Evolutionary conservation across 2,329 filamentous ascomycete genomes (phyloP).

Genomic region (Emergomyces africanus): DNA sequence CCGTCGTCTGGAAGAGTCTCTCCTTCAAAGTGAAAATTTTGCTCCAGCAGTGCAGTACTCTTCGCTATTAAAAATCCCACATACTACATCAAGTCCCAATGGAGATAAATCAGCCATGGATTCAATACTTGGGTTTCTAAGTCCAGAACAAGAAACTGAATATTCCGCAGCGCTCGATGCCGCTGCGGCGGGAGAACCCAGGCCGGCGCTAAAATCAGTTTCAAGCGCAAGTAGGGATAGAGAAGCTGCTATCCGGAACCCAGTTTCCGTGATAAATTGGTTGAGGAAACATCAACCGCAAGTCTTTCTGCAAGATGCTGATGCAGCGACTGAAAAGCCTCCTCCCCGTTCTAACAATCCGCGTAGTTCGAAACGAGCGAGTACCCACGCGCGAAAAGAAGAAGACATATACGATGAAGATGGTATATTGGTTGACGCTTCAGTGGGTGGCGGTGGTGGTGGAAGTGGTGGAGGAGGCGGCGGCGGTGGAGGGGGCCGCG

Average conservation of each 20-base stretch:
- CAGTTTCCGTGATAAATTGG: constrained; percentile 93
- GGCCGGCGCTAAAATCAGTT: constrained; percentile 22
- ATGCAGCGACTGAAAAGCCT: constrained; percentile 34
- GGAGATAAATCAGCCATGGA: constrained; percentile 12
- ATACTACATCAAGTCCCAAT: constrained; percentile 12
- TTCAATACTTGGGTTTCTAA: constrained; percentile 31
- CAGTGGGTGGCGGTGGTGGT: constrained; percentile 16
- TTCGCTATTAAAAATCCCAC: constrained; percentile 21
- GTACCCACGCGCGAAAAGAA: constrained; percentile 25
- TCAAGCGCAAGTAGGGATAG: constrained; percentile 40
- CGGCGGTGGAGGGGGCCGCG: constrained; percentile 15
- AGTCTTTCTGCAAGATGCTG: constrained; percentile 69
- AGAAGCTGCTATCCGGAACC: constrained; percentile 56
- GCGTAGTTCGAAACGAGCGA: constrained; percentile 29
- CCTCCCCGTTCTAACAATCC: constrained; percentile 26
- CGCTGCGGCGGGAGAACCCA: constrained; percentile 42
- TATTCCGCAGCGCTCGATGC: constrained; percentile 32
- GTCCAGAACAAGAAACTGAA: constrained; percentile 31
- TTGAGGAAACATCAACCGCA: constrained; percentile 72
- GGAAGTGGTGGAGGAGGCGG: constrained; percentile 2
- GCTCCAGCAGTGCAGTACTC: constrained; percentile 23
- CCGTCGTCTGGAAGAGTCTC: constrained; percentile 24
- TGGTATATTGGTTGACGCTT: constrained; percentile 24
- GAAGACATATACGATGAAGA: constrained; percentile 34
- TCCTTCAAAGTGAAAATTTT: constrained; percentile 28